A percentile compares a stretch with the other conserved stretches of the same genome.
phyloP scores from a whole-genome alignment of 1,139 yeast species.

The Pichia sp. region DNA sequence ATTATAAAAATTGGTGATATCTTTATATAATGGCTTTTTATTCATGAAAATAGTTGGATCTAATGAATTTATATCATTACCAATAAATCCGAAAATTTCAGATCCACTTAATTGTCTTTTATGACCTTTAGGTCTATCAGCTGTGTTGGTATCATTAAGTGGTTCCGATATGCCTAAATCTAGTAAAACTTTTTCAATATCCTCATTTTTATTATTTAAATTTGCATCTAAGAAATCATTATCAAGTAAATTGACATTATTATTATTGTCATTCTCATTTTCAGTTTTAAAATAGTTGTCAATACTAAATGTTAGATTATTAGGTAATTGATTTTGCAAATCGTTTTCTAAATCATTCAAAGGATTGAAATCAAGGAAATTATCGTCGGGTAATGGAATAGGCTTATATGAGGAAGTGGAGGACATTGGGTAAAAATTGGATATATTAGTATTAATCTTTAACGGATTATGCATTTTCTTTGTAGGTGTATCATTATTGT shows the following conservation, averaged over 20 bases:
- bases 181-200: conserved; percentile 26
- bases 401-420: conserved; percentile 17
- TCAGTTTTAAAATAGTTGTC: conserved; percentile 13
- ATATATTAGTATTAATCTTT: conserved; percentile 3
- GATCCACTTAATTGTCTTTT: conserved; percentile 41
- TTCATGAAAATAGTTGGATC: conserved; percentile 23
- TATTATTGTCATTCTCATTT: background rate
- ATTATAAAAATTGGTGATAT: conserved; percentile 21
- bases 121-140: conserved; percentile 19
- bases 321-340: background rate
- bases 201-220: conserved; percentile 13
- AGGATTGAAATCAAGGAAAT: conserved; percentile 25
- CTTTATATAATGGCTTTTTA: conserved; percentile 25
- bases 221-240: conserved; percentile 13
- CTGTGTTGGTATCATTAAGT: conserved; percentile 11
- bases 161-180: conserved; percentile 47
- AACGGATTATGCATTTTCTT: conserved; percentile 1
- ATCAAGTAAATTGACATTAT: conserved; percentile 7
- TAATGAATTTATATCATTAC: conserved; percentile 44
- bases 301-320: conserved; percentile 7
- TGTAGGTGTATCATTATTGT: background rate
- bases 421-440: background rate
- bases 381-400: conserved; percentile 38
- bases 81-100: conserved; percentile 49
- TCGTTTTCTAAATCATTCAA: background rate